These are phyloP conservation scores for Neofusicoccum kwambonambiense DNA, from an alignment of 2,329 filamentous ascomycete genomes.

Conservation along the genomic window DNA sequence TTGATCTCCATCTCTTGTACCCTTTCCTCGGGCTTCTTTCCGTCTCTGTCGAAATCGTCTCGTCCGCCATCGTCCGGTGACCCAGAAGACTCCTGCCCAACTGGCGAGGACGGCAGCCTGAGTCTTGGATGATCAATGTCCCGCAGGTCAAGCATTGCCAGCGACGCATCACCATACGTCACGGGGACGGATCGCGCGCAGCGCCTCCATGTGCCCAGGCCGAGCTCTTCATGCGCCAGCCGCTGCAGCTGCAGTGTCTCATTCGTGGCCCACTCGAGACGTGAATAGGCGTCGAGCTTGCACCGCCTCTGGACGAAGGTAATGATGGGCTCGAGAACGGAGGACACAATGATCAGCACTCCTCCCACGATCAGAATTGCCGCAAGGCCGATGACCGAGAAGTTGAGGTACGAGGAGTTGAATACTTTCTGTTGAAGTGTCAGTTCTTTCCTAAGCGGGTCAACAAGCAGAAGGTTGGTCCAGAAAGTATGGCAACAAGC, in stretches of 20 bases:
- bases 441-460: neutral
- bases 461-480: neutral
- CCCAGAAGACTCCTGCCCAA: too few species aligned
- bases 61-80: too few species aligned
- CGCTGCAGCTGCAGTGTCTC: conserved; percentile 20
- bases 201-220: conserved; percentile 19
- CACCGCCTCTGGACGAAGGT: conserved; percentile 13
- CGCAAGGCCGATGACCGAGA: conserved; percentile 26
- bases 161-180: neutral
- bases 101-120: neutral
- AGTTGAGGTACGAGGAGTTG: conserved; percentile 20
- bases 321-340: neutral
- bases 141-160: neutral
- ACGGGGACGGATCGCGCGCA: neutral
- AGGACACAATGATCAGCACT: conserved; percentile 23
- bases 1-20: too few species aligned
- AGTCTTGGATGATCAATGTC: neutral
- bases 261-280: conserved; percentile 20
- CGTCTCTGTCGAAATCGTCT: too few species aligned
- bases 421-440: conserved; percentile 19
- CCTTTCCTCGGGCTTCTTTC: too few species aligned
- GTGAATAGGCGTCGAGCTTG: conserved; percentile 13
- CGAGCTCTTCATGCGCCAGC: conserved; percentile 10
- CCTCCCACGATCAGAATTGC: conserved; percentile 24
- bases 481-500: too few species aligned